Conservation (phyloP, 2,329 filamentous ascomycete species). For the Penicillium sp. region DNA sequence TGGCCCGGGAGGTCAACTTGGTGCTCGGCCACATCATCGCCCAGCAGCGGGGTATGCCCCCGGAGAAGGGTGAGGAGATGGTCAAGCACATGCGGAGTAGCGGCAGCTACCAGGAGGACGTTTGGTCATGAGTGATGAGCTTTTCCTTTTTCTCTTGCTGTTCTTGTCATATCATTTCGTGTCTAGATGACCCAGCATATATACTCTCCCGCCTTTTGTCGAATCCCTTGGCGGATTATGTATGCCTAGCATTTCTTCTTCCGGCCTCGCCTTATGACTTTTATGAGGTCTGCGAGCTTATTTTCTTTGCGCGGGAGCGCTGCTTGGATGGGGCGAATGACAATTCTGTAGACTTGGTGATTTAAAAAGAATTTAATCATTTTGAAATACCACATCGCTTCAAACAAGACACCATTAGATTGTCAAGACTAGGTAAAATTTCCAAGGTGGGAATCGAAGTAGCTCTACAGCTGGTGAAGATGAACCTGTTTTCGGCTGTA, state of each 20-base stretch:
- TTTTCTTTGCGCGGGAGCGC: not conserved
- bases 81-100: conserved; percentile 94
- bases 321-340: conserved; percentile 1
- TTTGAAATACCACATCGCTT: not conserved
- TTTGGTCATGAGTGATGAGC: conserved; percentile 56
- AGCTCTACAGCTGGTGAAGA: not conserved
- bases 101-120: conserved; percentile 91
- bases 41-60: conserved; percentile 75
- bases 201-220: conserved; percentile 16
- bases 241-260: conserved; percentile 9
- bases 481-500: conserved; percentile 18
- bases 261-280: not conserved
- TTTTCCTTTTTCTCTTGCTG: conserved; percentile 12
- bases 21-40: conserved; percentile 85
- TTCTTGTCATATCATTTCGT: conserved; percentile 21
- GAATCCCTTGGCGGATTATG: conserved; percentile 10
- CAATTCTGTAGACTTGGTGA: conserved; percentile 13
- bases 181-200: conserved; percentile 30
- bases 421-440: not conserved
- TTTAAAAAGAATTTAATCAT: conserved; percentile 9
- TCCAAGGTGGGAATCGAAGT: not conserved
- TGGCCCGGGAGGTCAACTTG: conserved; percentile 89
- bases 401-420: not conserved
- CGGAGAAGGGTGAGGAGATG: conserved; percentile 89
- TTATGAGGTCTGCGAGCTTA: not conserved